Evolutionary conservation across 495 filamentous ascomycete species (phyloP).

Genomic region (Penicillium mononematosum): DNA sequence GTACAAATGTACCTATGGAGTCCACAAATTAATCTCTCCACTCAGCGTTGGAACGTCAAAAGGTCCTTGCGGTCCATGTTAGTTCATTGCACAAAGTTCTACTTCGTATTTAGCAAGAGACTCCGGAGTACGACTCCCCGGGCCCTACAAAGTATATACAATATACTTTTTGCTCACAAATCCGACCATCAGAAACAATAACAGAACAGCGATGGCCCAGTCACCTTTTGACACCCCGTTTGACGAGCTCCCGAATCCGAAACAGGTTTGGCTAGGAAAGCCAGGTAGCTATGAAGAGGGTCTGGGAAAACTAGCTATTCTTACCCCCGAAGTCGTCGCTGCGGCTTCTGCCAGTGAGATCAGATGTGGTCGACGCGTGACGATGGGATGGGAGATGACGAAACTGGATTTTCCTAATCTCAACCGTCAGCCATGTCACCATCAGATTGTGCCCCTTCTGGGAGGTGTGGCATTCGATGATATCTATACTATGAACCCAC

Average conservation of each 20-base stretch:
- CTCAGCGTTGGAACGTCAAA: background rate
- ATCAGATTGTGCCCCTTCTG: constrained; percentile 42
- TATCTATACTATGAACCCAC: constrained; percentile 66
- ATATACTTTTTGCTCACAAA: background rate
- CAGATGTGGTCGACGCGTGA: constrained; percentile 38
- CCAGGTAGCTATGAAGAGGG: constrained; percentile 46
- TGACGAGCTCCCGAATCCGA: constrained; percentile 43
- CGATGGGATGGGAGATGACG: constrained; percentile 46
- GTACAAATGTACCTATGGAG: background rate
- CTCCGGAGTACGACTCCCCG: no score
- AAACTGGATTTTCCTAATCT: constrained; percentile 48
- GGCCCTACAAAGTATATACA: background rate
- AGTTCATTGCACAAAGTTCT: background rate
- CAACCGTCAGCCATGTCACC: constrained; percentile 40
- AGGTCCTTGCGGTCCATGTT: background rate
- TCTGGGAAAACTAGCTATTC: constrained; percentile 41
- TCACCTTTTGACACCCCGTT: constrained; percentile 36
- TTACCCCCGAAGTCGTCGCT: constrained; percentile 44
- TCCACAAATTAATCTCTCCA: background rate
- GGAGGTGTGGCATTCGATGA: constrained; percentile 57
- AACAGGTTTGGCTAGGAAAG: constrained; percentile 42
- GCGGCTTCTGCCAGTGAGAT: constrained; percentile 39
- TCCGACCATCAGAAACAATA: background rate
- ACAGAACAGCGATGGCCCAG: constrained; percentile 13
- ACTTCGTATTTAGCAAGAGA: background rate